These are phyloP conservation scores for Pittosporum tobira DNA, from an alignment of 129 eudicot species.

Conservation along the genomic window DNA sequence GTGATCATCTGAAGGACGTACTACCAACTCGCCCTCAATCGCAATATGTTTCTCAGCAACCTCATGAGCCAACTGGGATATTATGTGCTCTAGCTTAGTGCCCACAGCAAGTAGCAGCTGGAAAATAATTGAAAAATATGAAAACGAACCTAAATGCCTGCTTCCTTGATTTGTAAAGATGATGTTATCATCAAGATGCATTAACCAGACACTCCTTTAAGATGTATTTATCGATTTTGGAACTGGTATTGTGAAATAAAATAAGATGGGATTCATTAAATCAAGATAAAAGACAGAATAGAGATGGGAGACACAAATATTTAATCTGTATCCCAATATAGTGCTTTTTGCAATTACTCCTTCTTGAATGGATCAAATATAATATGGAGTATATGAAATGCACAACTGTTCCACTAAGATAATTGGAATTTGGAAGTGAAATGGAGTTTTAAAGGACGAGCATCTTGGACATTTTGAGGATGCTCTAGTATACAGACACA, in stretches of 20 bases:
- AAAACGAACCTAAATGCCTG: not conserved
- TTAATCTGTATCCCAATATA: too few relatives aligned
- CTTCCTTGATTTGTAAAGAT: not conserved
- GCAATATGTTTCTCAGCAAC: slow-evolving; percentile 89
- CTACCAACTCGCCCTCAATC: slow-evolving; percentile 74
- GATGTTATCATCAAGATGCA: not conserved
- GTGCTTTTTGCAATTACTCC: too few relatives aligned
- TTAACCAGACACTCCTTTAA: not conserved
- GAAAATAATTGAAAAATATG: not conserved
- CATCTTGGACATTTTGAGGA: too few relatives aligned
- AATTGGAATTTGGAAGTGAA: too few relatives aligned
- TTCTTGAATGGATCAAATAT: too few relatives aligned
- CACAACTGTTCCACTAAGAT: too few relatives aligned
- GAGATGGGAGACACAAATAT: too few relatives aligned
- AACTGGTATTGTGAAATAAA: not conserved
- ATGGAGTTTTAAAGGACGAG: too few relatives aligned
- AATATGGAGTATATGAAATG: too few relatives aligned
- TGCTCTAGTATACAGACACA: not conserved
- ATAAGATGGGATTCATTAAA: not conserved
- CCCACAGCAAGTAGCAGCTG: slow-evolving; percentile 90
- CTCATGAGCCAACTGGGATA: slow-evolving; percentile 71
- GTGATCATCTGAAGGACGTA: slow-evolving; percentile 79
- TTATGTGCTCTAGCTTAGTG: slow-evolving; percentile 87
- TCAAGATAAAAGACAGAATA: too few relatives aligned
- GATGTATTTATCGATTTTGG: too few relatives aligned